These are phyloP conservation scores for Hypholoma fasciculare DNA, from an alignment of 768 basidiomycete species.

Conservation along the genomic window DNA sequence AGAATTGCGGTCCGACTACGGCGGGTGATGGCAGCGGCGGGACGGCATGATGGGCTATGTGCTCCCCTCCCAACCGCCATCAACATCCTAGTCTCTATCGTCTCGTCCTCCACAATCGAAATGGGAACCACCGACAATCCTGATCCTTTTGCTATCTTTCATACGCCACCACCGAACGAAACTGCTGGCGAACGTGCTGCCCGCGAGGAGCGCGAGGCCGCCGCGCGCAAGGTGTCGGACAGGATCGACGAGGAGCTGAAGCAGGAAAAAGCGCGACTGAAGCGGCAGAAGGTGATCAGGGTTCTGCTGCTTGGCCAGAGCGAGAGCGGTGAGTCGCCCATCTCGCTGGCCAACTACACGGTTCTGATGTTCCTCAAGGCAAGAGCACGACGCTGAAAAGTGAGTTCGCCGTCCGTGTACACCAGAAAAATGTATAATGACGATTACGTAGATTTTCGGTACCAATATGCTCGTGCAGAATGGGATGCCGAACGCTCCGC, in stretches of 20 bases:
- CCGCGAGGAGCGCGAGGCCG: slow-evolving; percentile 40
- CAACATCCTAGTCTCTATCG: too few relatives aligned
- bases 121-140: slow-evolving; percentile 21
- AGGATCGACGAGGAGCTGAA: slow-evolving; percentile 58
- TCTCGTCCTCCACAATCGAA: not conserved
- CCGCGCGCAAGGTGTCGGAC: slow-evolving; percentile 60
- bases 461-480: slow-evolving; percentile 59
- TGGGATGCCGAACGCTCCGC: slow-evolving; percentile 68
- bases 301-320: slow-evolving; percentile 59
- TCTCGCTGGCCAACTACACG: not conserved
- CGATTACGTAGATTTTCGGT: slow-evolving; percentile 56
- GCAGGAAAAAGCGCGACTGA: slow-evolving; percentile 44
- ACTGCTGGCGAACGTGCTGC: slow-evolving; percentile 43
- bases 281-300: slow-evolving; percentile 44
- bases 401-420: slow-evolving; percentile 21
- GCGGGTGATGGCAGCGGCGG: too few relatives aligned
- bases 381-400: slow-evolving; percentile 66
- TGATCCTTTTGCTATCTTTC: slow-evolving; percentile 62
- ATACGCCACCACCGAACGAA: slow-evolving; percentile 60
- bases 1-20: too few relatives aligned
- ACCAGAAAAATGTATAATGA: too few relatives aligned
- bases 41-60: too few relatives aligned
- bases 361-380: slow-evolving; percentile 30
- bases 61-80: too few relatives aligned
- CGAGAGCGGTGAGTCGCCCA: slow-evolving; percentile 50